phyloP scores from a whole-genome alignment of 2,329 filamentous ascomycete genomes.

The Emericellopsis atlantica region DNA sequence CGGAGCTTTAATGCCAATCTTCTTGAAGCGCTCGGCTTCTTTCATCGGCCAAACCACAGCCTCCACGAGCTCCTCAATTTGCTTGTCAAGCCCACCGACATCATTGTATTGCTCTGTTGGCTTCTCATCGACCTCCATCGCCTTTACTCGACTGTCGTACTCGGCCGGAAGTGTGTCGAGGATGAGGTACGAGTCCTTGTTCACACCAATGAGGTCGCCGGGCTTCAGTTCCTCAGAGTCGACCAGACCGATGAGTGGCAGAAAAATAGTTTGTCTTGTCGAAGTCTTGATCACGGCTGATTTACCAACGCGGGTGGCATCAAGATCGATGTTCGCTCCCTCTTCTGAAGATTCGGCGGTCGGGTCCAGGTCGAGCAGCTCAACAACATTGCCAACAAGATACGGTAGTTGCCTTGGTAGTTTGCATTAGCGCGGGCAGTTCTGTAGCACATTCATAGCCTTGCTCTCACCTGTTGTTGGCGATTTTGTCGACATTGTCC shows the following conservation, averaged over 20 bases:
- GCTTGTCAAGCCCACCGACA: constrained; percentile 94
- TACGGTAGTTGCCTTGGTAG: constrained; percentile 81
- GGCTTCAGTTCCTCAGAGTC: constrained; percentile 93
- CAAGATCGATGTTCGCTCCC: constrained; percentile 95
- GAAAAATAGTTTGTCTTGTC: constrained; percentile 94
- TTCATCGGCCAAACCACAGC: constrained; percentile 99
- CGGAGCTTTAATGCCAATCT: constrained; percentile 98
- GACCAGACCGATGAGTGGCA: constrained; percentile 91
- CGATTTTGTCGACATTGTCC: constrained; percentile 97
- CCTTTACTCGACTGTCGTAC: constrained; percentile 97
- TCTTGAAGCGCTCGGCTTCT: constrained; percentile 97
- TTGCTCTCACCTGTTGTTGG: constrained; percentile 75
- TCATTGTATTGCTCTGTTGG: constrained; percentile 98
- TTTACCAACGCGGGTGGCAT: constrained; percentile 93
- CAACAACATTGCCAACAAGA: constrained; percentile 95
- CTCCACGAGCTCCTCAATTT: constrained; percentile 97
- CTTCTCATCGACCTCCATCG: constrained; percentile 99
- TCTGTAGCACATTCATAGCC: not conserved
- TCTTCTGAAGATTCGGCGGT: constrained; percentile 93
- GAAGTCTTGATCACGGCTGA: constrained; percentile 99
- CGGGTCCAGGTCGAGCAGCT: constrained; percentile 91
- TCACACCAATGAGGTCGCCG: constrained; percentile 92
- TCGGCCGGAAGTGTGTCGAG: constrained; percentile 94
- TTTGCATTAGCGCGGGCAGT: not conserved
- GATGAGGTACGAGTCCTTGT: constrained; percentile 97